Evolutionary conservation across 371 early-diverging fungal genomes (phyloP).

Genomic region (Apophysomyces ossiformis): DNA sequence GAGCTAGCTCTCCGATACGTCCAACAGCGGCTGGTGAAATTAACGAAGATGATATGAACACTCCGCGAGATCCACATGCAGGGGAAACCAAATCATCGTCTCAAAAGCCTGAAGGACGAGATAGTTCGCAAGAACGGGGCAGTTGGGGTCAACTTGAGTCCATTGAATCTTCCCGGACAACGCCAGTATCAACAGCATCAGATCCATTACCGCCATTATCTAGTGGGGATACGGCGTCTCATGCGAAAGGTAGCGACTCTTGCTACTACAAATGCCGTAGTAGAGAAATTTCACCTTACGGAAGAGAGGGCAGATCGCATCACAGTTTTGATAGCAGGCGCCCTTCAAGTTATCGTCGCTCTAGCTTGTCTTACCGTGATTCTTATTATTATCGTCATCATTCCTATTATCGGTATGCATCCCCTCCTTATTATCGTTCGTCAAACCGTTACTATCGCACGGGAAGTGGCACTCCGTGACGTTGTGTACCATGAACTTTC

Average conservation of each 20-base stretch:
- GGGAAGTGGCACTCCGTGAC: neutral
- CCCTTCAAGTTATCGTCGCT: neutral
- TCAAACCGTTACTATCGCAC: neutral
- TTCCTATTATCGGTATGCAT: conserved; percentile 1
- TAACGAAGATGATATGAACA: neutral
- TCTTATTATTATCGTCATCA: conserved; percentile 6
- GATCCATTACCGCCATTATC: neutral
- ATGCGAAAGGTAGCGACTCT: neutral
- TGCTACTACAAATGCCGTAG: conserved; percentile 1
- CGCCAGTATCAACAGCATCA: neutral
- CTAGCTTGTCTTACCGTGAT: neutral
- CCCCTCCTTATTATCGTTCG: conserved; percentile 3
- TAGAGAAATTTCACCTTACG: conserved; percentile 5
- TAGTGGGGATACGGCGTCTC: neutral
- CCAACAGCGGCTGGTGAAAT: neutral
- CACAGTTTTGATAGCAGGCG: neutral
- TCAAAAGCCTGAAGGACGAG: neutral
- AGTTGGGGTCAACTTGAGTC: neutral
- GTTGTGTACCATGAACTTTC: neutral
- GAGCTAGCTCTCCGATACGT: neutral
- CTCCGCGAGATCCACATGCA: no score
- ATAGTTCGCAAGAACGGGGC: neutral
- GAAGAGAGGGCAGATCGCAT: neutral
- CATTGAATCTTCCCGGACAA: neutral
- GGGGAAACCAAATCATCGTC: neutral